Conservation (phyloP, 1,284 basidiomycete species). For the Ustilago crameri region DNA sequence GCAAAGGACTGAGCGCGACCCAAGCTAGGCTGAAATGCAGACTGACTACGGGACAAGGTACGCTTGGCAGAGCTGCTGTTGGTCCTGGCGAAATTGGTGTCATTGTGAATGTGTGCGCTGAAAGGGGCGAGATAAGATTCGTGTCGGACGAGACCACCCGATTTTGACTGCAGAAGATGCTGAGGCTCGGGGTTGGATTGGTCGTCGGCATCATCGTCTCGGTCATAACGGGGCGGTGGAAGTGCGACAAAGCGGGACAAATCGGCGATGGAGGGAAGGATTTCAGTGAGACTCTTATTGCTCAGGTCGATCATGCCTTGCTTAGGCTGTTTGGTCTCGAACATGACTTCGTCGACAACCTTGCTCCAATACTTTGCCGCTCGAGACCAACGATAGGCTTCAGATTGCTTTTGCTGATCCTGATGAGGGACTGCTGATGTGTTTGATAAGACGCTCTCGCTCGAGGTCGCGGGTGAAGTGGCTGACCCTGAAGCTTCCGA, state of each 20-base stretch:
- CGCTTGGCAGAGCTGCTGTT: slow-evolving; percentile 3
- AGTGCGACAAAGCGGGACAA: slow-evolving; percentile 46
- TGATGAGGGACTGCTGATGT: background rate
- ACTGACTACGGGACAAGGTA: slow-evolving; percentile 36
- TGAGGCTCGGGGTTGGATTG: slow-evolving; percentile 5
- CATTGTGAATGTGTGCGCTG: slow-evolving; percentile 40
- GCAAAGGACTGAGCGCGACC: slow-evolving; percentile 33
- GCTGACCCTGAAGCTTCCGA: slow-evolving; percentile 10
- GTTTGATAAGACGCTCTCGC: slow-evolving; percentile 3
- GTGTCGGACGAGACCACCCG: slow-evolving; percentile 41
- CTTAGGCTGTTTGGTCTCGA: slow-evolving; percentile 27
- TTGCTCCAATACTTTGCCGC: slow-evolving; percentile 45
- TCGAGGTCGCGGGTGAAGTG: slow-evolving; percentile 33
- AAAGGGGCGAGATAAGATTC: slow-evolving; percentile 46
- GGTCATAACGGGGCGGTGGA: slow-evolving; percentile 40
- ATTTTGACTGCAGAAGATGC: slow-evolving; percentile 33
- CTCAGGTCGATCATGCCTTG: slow-evolving; percentile 41
- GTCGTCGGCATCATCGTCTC: slow-evolving; percentile 7
- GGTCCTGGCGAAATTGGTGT: slow-evolving; percentile 9
- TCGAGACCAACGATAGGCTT: slow-evolving; percentile 32
- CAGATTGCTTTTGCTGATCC: slow-evolving; percentile 8
- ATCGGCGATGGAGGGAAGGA: slow-evolving; percentile 43
- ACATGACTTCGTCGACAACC: slow-evolving; percentile 41
- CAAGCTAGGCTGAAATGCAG: slow-evolving; percentile 32
- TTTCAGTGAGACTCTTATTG: slow-evolving; percentile 36